These are phyloP conservation scores for Trametopsis cervina DNA, from an alignment of 768 basidiomycete species.

Conservation along the genomic window DNA sequence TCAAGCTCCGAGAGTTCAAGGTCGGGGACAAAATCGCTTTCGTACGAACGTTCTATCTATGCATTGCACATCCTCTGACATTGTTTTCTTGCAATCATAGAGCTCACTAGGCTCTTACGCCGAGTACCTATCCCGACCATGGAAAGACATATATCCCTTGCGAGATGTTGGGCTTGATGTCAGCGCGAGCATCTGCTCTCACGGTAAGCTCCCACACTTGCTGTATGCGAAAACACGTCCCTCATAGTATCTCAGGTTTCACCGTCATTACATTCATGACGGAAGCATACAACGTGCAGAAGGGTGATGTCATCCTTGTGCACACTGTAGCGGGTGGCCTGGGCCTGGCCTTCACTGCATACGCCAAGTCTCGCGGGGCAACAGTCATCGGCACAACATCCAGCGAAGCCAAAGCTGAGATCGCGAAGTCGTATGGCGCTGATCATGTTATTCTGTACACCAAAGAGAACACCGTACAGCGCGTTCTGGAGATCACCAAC, in stretches of 20 bases:
- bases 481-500: conserved; percentile 67
- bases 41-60: conserved; percentile 35
- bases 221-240: background rate
- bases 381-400: conserved; percentile 94
- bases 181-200: conserved; percentile 59
- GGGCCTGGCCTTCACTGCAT: conserved; percentile 59
- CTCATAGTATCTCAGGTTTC: conserved; percentile 32
- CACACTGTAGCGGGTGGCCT: conserved; percentile 91
- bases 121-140: conserved; percentile 63
- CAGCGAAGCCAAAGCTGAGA: conserved; percentile 67
- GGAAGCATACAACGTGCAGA: conserved; percentile 80
- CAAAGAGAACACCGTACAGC: conserved; percentile 62
- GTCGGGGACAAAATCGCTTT: conserved; percentile 67
- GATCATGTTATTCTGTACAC: conserved; percentile 81
- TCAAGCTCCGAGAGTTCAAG: conserved; percentile 54
- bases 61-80: too few relatives aligned
- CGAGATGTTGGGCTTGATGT: conserved; percentile 43
- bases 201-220: conserved; percentile 23
- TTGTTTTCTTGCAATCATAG: background rate
- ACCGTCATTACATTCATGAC: conserved; percentile 73
- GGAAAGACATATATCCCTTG: conserved; percentile 50
- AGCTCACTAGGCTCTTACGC: conserved; percentile 42
- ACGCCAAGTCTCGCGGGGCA: conserved; percentile 65
- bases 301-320: conserved; percentile 70
- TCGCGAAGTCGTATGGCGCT: conserved; percentile 74